phyloP scores from a whole-genome alignment of 2,329 filamentous ascomycete species.

The Penicillium sp. region DNA sequence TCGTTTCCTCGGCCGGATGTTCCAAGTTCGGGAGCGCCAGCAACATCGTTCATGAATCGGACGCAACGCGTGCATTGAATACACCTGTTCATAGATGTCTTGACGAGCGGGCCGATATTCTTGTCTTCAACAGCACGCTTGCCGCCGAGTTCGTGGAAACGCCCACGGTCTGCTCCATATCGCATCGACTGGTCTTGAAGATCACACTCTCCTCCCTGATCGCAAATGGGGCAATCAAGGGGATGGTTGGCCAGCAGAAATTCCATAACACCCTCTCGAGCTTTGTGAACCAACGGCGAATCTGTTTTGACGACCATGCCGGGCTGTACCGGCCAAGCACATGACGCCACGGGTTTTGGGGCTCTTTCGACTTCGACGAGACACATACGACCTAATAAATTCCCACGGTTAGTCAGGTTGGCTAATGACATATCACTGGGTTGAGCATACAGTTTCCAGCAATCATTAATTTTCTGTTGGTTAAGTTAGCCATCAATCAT shows the following conservation, averaged over 20 bases:
- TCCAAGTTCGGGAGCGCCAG: conserved; percentile 92
- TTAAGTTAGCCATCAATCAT: conserved; percentile 30
- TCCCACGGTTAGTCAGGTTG: conserved; percentile 16
- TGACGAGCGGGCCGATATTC: conserved; percentile 97
- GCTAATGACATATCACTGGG: background rate
- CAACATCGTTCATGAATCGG: conserved; percentile 96
- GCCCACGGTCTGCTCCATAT: conserved; percentile 92
- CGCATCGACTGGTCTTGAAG: conserved; percentile 99
- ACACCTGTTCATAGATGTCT: conserved; percentile 99
- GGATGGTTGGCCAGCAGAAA: conserved; percentile 96
- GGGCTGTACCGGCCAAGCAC: conserved; percentile 97
- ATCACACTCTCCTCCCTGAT: conserved; percentile 98
- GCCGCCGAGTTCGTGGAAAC: conserved; percentile 93
- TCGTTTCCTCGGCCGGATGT: conserved; percentile 95
- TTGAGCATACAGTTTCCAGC: conserved; percentile 80
- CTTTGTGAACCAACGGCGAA: conserved; percentile 94
- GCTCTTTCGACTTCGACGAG: conserved; percentile 96
- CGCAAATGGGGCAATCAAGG: conserved; percentile 95
- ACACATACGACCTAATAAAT: conserved; percentile 77
- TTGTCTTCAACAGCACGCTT: conserved; percentile 99
- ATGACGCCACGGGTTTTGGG: conserved; percentile 96
- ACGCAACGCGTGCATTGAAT: conserved; percentile 99
- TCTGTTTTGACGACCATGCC: conserved; percentile 99
- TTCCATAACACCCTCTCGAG: conserved; percentile 98
- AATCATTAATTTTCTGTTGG: conserved; percentile 87